Percentiles rank a stretch among this genome's conserved stretches.
phyloP scores from a whole-genome alignment of 2,329 filamentous ascomycete species.

The Hypoxylon rubiginosum region DNA sequence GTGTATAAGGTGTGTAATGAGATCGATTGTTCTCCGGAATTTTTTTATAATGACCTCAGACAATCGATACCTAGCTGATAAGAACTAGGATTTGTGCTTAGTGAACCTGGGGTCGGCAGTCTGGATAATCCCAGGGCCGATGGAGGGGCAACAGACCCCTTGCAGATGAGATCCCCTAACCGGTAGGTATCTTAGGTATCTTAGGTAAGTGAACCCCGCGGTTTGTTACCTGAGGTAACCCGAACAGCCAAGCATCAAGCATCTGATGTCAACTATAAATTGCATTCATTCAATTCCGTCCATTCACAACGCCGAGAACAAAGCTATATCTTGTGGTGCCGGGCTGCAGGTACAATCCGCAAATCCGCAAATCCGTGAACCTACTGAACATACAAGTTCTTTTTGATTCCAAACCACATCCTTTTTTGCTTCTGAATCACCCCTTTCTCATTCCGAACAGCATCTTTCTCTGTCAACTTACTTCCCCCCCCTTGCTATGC shows the following conservation, averaged over 20 bases:
- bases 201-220: not conserved
- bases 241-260: not conserved
- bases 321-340: not conserved
- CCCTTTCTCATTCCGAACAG: not conserved
- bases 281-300: not conserved
- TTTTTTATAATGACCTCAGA: too few species aligned
- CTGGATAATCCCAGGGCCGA: constrained; percentile 12
- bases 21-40: too few species aligned
- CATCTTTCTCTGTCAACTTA: not conserved
- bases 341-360: not conserved
- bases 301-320: not conserved
- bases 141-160: constrained; percentile 18
- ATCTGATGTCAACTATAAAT: constrained; percentile 2
- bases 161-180: not conserved
- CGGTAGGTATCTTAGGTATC: too few species aligned
- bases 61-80: not conserved
- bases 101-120: not conserved
- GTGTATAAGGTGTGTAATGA: too few species aligned
- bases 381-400: not conserved
- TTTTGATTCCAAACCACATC: not conserved
- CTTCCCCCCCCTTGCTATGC: not conserved
- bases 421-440: not conserved
- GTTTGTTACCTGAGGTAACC: not conserved
- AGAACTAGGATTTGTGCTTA: not conserved
- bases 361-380: not conserved